Percentiles rank a stretch among this genome's conserved stretches.
Conservation (phyloP, 192 early-diverging fungal genomes). For the Umbelopsis ramanniana region DNA sequence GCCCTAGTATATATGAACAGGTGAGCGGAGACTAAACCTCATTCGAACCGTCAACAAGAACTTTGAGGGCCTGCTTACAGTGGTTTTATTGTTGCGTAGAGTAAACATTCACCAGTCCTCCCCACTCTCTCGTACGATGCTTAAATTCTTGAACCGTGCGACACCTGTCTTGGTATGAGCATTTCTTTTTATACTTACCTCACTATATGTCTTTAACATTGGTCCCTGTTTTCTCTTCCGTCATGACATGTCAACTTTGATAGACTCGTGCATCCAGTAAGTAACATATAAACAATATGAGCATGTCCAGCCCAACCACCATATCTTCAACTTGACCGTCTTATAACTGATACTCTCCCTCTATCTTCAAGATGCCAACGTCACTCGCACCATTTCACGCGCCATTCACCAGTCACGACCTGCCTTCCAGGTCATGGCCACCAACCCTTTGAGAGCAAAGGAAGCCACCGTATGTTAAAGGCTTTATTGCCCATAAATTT, state of each 20-base stretch:
- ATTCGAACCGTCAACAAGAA: conserved; percentile 18
- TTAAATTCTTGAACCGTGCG: conserved; percentile 23
- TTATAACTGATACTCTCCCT: background rate
- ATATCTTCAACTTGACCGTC: background rate
- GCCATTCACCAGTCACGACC: conserved; percentile 66
- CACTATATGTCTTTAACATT: background rate
- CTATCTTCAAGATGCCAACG: background rate
- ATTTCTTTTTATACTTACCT: background rate
- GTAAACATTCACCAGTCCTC: background rate
- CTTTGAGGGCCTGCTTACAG: background rate
- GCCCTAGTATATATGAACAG: background rate
- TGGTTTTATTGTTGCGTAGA: conserved; percentile 21
- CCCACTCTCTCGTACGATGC: conserved; percentile 22
- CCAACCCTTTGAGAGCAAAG: conserved; percentile 61
- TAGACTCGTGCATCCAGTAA: conserved; percentile 36
- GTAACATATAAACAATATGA: background rate
- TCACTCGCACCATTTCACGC: conserved; percentile 14
- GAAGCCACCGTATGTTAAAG: background rate
- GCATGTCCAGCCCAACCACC: background rate
- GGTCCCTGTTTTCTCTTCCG: background rate
- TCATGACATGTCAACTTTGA: background rate
- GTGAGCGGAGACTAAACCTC: background rate
- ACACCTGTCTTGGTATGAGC: conserved; percentile 7
- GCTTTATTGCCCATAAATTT: background rate
- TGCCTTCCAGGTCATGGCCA: conserved; percentile 69